phyloP scores from a whole-genome alignment of 345 rosid species.

The Aegle marmelos region DNA sequence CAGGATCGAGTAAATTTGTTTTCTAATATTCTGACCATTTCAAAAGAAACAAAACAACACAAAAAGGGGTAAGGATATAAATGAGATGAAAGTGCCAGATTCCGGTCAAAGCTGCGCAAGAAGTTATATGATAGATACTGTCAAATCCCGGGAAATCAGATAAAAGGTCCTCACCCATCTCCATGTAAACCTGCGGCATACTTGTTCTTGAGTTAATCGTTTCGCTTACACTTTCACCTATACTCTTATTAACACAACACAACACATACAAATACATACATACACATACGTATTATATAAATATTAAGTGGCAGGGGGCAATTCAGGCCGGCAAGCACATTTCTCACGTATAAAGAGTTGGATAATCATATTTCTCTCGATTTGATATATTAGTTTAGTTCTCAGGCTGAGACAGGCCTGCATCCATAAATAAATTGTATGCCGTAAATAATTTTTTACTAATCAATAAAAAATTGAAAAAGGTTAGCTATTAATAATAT shows the following conservation, averaged over 20 bases:
- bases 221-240: neutral
- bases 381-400: neutral
- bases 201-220: neutral
- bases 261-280: no score
- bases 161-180: neutral
- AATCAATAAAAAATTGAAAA: neutral
- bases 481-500: neutral
- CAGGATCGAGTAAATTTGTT: neutral
- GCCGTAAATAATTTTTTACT: neutral
- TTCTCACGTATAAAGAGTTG: neutral
- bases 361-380: neutral
- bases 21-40: neutral
- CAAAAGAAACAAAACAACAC: neutral
- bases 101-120: conserved; percentile 1
- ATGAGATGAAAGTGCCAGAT: neutral
- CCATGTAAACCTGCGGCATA: neutral
- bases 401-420: conserved; percentile 2
- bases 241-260: no score
- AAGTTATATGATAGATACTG: neutral
- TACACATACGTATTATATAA: neutral
- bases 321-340: neutral
- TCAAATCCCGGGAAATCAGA: conserved; percentile 11
- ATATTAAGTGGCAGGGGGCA: neutral
- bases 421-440: neutral
- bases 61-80: neutral